Conservation (phyloP, 106 monocot species). For the Amphibolis antarctica region DNA sequence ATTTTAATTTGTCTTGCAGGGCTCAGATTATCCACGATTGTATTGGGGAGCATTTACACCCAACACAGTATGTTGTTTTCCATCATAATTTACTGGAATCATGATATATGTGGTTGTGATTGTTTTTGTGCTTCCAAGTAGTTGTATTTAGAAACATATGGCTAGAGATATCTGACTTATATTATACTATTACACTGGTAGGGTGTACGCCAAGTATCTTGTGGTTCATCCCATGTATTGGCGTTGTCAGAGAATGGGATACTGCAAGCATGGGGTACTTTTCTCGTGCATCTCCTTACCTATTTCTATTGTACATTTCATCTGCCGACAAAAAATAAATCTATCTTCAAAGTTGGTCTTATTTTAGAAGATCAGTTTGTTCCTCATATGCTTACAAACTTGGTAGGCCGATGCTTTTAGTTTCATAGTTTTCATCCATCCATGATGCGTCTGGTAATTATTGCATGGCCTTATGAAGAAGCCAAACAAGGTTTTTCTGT, state of each 20-base stretch:
- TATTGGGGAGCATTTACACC: constrained; percentile 80
- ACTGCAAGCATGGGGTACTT: constrained; percentile 94
- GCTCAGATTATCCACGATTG: constrained; percentile 70
- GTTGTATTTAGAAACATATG: too few relatives aligned
- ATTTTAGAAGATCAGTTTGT: too few relatives aligned
- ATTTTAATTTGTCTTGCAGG: constrained; percentile 30
- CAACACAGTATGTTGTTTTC: constrained; percentile 45
- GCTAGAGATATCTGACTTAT: neutral
- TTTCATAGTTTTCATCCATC: too few relatives aligned
- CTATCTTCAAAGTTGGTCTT: too few relatives aligned
- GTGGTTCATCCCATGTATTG: constrained; percentile 79
- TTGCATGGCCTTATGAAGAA: too few relatives aligned
- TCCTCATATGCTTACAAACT: too few relatives aligned
- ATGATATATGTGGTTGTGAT: too few relatives aligned
- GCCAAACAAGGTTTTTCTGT: neutral
- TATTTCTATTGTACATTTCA: neutral
- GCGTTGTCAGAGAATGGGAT: constrained; percentile 89
- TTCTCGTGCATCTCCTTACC: neutral
- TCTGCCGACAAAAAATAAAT: neutral
- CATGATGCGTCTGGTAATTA: too few relatives aligned
- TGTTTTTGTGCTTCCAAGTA: too few relatives aligned
- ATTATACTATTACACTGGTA: constrained; percentile 8
- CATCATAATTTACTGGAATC: neutral
- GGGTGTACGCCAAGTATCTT: constrained; percentile 88
- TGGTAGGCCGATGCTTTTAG: too few relatives aligned